Base-by-base conservation (phyloP, 2,329 filamentous ascomycete genomes). In the Onygenales sp. region DNA sequence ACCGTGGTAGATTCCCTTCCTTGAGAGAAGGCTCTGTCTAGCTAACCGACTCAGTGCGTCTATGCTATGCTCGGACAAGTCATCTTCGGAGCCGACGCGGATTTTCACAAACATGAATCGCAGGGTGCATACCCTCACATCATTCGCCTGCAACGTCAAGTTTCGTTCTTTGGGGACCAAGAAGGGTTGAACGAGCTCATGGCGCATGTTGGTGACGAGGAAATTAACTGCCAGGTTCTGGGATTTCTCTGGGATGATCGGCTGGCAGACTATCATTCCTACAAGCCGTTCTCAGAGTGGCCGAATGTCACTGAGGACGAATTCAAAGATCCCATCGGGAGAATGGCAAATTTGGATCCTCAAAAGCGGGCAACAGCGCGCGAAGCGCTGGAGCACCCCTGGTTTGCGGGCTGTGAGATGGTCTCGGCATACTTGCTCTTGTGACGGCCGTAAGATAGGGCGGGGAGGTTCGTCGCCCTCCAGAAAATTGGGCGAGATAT, bases 91-190 rank as follows among this genome's bases (percentile, higher is more conserved):
- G 64, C 63, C 51, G 62, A 69, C 32, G 62, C 67, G 43, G 64
- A 67, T 61, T 58, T 68, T 59, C 36, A 60, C 54, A 55, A 67
- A 60, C 59, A 66, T 61, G 58, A 65, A 52, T 67, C 71, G 36
- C 63, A 68, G 27, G 66, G 71, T 49, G 66, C 65, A 49, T 52
- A 62, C 42, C 58, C 59, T 46, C 46, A 55, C 33, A 58, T 70
- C 45, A 66, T 70, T 54, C 71, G 74, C 47, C 60, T 77, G 17
- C 67, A 72, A 57, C 68, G 70, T 37, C 73, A 76, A 56, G 66
- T 76, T 14, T 77, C 74, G 2, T 73, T 71, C 59, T 77, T 77
- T 59, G 68, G 67, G 39, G 68, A 76, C 52, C 62, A 62, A 58
- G 61, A 73, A 3, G 67, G 70, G 37, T 63, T 75, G 36, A 63